phyloP scores from a whole-genome alignment of 2,329 filamentous ascomycete species.

The Epichloe hybrida region DNA sequence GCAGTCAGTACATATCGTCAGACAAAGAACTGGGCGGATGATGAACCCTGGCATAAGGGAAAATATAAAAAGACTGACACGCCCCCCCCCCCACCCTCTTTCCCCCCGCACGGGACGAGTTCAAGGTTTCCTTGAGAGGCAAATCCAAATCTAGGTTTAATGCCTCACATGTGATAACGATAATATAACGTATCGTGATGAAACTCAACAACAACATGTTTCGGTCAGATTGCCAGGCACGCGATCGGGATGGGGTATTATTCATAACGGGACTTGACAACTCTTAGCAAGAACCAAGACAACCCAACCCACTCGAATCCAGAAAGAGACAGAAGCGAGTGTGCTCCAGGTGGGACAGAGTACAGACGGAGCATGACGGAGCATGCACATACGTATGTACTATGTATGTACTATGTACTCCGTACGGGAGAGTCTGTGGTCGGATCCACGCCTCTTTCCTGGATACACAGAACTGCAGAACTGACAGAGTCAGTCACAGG shows the following conservation, averaged over 20 bases:
- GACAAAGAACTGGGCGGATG: no score
- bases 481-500: background rate
- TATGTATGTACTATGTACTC: no score
- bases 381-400: no score
- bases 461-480: background rate
- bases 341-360: background rate
- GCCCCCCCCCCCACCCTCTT: no score
- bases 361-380: background rate
- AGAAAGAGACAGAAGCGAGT: background rate
- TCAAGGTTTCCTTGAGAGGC: background rate
- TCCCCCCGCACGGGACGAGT: no score
- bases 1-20: no score
- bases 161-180: conserved; percentile 4
- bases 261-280: background rate
- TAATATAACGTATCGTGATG: background rate
- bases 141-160: background rate
- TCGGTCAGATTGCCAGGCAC: background rate
- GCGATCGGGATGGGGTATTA: background rate
- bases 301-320: background rate
- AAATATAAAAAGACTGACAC: no score
- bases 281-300: background rate
- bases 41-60: no score
- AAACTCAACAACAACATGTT: conserved; percentile 1
- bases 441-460: background rate
- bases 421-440: background rate